Conservation (phyloP, 352 stramenopile genomes). For the Pythium aphanidermatum region DNA sequence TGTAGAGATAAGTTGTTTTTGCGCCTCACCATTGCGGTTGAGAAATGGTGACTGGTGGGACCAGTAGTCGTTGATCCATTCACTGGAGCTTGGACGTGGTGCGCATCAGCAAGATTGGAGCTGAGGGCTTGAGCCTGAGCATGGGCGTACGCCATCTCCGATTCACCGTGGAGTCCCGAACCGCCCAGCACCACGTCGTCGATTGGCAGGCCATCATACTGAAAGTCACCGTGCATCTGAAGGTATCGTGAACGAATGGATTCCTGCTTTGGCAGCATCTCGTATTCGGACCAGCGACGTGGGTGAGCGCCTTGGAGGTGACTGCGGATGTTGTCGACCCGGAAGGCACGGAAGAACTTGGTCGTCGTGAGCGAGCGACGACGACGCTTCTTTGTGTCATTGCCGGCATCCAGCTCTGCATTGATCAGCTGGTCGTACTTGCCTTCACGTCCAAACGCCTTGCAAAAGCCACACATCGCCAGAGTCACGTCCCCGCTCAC, state of each 20-base stretch:
- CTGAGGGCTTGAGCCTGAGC: constrained; percentile 34
- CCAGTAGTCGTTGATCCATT: not conserved
- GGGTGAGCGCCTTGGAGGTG: constrained; percentile 73
- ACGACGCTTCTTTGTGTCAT: constrained; percentile 67
- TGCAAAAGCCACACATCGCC: constrained; percentile 82
- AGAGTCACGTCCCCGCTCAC: constrained; percentile 64
- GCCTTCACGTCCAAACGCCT: constrained; percentile 71
- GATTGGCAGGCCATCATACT: constrained; percentile 60
- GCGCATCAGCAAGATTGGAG: constrained; percentile 22
- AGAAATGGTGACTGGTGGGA: constrained; percentile 18
- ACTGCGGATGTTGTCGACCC: constrained; percentile 84
- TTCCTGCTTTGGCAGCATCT: constrained; percentile 76
- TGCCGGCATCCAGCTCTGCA: constrained; percentile 32
- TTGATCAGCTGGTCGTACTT: constrained; percentile 68
- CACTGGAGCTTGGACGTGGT: constrained; percentile 24
- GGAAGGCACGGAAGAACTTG: constrained; percentile 84
- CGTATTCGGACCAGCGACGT: constrained; percentile 69
- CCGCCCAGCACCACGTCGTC: constrained; percentile 62
- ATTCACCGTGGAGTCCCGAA: constrained; percentile 42
- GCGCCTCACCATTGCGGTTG: constrained; percentile 34
- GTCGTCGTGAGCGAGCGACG: constrained; percentile 74
- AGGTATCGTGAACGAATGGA: constrained; percentile 45
- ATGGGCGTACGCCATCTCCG: constrained; percentile 57
- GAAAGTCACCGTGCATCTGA: constrained; percentile 57
- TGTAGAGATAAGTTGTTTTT: too few relatives aligned